Conservation (phyloP, 2,329 filamentous ascomycete species). For the Esteya vermicola region DNA sequence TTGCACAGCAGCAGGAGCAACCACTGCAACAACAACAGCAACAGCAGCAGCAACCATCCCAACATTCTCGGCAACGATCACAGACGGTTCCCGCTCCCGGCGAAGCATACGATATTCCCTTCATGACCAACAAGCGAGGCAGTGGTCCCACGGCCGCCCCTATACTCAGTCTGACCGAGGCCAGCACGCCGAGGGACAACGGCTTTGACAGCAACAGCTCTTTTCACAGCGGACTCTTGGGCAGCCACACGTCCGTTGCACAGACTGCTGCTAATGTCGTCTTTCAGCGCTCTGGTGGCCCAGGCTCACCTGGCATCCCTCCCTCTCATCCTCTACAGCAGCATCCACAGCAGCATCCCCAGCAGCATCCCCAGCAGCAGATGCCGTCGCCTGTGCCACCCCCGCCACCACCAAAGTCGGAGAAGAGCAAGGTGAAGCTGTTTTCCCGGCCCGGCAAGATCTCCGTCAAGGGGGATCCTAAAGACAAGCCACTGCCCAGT, state of each 20-base stretch:
- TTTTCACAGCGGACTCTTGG: conserved; percentile 48
- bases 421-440: conserved; percentile 69
- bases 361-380: conserved; percentile 14
- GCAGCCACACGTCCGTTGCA: conserved; percentile 48
- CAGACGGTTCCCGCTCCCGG: conserved; percentile 53
- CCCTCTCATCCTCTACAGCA: conserved; percentile 16
- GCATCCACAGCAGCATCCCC: conserved; percentile 11
- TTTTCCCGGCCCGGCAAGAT: conserved; percentile 69
- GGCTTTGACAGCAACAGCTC: conserved; percentile 33
- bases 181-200: conserved; percentile 44
- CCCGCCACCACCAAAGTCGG: conserved; percentile 35
- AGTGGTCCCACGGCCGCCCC: conserved; percentile 45
- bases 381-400: conserved; percentile 19
- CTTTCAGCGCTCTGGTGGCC: conserved; percentile 48
- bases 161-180: conserved; percentile 48
- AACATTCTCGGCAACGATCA: conserved; percentile 51
- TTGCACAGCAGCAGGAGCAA: conserved; percentile 15
- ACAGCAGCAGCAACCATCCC: conserved; percentile 30
- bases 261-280: conserved; percentile 60
- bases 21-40: conserved; percentile 22
- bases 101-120: conserved; percentile 23
- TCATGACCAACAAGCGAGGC: conserved; percentile 22
- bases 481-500: conserved; percentile 55
- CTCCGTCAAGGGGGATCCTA: conserved; percentile 51
- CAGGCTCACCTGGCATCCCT: conserved; percentile 27